Base-by-base conservation (phyloP, 2,329 filamentous ascomycete genomes). In the Penicillium sp. region DNA sequence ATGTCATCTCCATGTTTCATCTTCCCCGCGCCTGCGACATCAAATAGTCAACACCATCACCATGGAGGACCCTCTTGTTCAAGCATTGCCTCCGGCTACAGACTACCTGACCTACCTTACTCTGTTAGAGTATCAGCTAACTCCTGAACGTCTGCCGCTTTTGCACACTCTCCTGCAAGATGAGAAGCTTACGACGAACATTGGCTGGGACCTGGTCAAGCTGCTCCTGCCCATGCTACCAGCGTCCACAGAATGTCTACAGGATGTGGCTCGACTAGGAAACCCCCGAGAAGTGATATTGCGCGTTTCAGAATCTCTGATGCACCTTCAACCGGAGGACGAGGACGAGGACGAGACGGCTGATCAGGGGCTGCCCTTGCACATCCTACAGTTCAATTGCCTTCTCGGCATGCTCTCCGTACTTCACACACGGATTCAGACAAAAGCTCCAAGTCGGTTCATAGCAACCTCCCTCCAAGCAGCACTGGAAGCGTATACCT, bases 41-140 rank as follows among this genome's bases (percentile, higher is more conserved):
- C 29, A 26, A 51, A 49, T 48, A 35, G 40, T 53, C 50, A 57
- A 53, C 55, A 53, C 50, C 70, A 69, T 18, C 50, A 61, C 35
- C 47, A 65, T 65, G 62, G 69, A 74, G 29, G 73, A 78, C 57
- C 83, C 84, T 42, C 76, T 87, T 50, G 71, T 86, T 59, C 76
- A 80, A 62, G 82, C 85, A 26, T 71, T 85, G 45, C 85, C 85
- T 9, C 85, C 85, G 4, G 79, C 77, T 13, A 85, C 84, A 4
- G 85, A 88, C 69, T 84, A 86, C 65, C 72, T 87, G 55, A 87
- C 84, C n/a, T 88, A 88, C 67, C 77, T 87, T 46, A 87, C 85
- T 14, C 76, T 87, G 42, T 72, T 88, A 50, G 85, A 87, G 65
- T 85, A 86, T 72, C 85, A 87, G 64, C 74, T 88, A 47, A 85